Percentiles rank a stretch among this genome's conserved stretches.
These are phyloP conservation scores for Picea mariana DNA, from an alignment of 83 land plant genomes.

Conservation along the genomic window DNA sequence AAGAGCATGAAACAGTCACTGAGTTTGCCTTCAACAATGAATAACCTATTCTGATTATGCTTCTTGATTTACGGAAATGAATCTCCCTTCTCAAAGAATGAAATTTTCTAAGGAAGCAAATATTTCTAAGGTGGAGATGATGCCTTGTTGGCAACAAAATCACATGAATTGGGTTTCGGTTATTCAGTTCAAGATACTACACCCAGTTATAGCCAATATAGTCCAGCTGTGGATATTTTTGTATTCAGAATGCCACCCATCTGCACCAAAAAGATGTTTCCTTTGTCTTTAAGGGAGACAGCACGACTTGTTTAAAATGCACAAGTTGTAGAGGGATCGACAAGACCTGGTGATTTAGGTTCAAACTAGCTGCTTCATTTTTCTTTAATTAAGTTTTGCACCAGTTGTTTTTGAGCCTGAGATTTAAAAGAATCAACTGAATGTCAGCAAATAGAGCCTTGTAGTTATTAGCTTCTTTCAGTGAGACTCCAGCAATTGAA, in stretches of 20 bases:
- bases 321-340: background rate
- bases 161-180: background rate
- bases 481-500: slow-evolving; percentile 4
- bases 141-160: background rate
- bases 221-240: background rate
- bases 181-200: background rate
- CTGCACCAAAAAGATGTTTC: background rate
- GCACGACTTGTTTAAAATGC: background rate
- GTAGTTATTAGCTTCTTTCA: background rate
- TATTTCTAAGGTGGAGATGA: slow-evolving; percentile 7
- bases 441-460: background rate
- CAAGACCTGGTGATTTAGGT: background rate
- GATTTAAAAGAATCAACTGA: background rate
- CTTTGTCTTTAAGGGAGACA: background rate
- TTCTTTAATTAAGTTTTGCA: background rate
- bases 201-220: background rate
- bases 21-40: background rate
- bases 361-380: background rate
- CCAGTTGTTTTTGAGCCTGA: background rate
- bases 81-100: background rate
- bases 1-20: background rate
- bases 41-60: background rate
- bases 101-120: slow-evolving; percentile 8
- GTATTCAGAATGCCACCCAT: background rate
- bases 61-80: background rate